Percentiles rank a stretch among this genome's conserved stretches.
Evolutionary conservation across 805 yeast genomes (phyloP).

Genomic region (Kodamaea jinghongensis): DNA sequence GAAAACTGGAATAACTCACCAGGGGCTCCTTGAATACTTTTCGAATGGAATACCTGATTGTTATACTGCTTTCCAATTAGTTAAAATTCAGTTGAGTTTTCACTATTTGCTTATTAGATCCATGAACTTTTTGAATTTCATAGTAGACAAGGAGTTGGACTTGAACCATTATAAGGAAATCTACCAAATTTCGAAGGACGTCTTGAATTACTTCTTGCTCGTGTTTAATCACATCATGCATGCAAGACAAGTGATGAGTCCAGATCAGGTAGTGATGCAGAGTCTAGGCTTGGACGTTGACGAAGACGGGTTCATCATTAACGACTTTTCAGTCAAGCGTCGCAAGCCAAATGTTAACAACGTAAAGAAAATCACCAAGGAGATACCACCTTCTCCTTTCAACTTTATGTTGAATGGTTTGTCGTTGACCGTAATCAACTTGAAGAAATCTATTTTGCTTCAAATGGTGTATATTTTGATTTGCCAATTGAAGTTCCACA

Average conservation of each 20-base stretch:
- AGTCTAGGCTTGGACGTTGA: slow-evolving; percentile 40
- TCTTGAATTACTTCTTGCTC: slow-evolving; percentile 35
- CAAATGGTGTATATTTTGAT: slow-evolving; percentile 43
- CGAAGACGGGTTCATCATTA: slow-evolving; percentile 45
- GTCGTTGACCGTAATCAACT: slow-evolving; percentile 41
- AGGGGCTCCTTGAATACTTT: slow-evolving; percentile 22
- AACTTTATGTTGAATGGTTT: slow-evolving; percentile 42
- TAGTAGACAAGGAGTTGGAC: slow-evolving; percentile 42
- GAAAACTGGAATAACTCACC: slow-evolving; percentile 14
- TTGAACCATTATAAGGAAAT: slow-evolving; percentile 33
- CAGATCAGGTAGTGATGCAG: slow-evolving; percentile 25
- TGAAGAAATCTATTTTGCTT: slow-evolving; percentile 40
- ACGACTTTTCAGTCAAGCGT: slow-evolving; percentile 41
- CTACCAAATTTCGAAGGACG: slow-evolving; percentile 37
- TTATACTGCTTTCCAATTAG: slow-evolving; percentile 35
- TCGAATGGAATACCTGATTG: slow-evolving; percentile 38
- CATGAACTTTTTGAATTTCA: slow-evolving; percentile 41
- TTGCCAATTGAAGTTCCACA: slow-evolving; percentile 36
- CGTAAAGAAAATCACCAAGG: slow-evolving; percentile 18
- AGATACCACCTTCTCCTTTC: slow-evolving; percentile 39
- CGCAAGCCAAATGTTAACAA: slow-evolving; percentile 16
- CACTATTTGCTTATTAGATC: slow-evolving; percentile 43
- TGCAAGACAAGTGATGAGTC: slow-evolving; percentile 9
- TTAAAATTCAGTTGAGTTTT: slow-evolving; percentile 43
- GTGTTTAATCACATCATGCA: slow-evolving; percentile 30